Percentiles rank a stretch among this genome's conserved stretches.
Evolutionary conservation across 176 grass and related monocot species (phyloP).

Genomic region (Bothriochloa decipiens): DNA sequence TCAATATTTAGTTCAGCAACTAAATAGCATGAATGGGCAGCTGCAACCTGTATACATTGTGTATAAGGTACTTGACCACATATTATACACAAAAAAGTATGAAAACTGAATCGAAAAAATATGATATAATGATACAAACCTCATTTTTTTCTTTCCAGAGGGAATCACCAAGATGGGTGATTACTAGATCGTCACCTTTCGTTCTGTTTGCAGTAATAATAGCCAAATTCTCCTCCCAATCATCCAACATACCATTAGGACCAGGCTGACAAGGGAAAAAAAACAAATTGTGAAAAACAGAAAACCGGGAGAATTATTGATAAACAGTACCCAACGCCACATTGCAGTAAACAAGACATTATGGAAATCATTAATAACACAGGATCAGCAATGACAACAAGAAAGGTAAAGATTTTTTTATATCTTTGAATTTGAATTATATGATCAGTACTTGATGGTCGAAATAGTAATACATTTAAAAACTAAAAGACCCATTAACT

Average conservation of each 20-base stretch:
- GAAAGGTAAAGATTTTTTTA: slow-evolving; percentile 1
- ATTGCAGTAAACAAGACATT: slow-evolving; percentile 40
- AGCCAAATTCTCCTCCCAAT: slow-evolving; percentile 98
- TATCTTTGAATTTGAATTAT: slow-evolving; percentile 19
- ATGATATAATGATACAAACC: slow-evolving; percentile 21
- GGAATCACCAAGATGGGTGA: slow-evolving; percentile 94
- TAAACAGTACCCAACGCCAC: slow-evolving; percentile 13
- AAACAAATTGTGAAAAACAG: slow-evolving; percentile 12
- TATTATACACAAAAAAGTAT: too few relatives aligned
- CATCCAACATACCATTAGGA: slow-evolving; percentile 81
- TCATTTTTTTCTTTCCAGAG: slow-evolving; percentile 97
- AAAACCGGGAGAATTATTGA: slow-evolving; percentile 23
- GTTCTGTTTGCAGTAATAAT: slow-evolving; percentile 96
- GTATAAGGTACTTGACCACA: too few relatives aligned
- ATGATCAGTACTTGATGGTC: slow-evolving; percentile 3
- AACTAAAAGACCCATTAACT: slow-evolving; percentile 26
- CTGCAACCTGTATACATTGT: slow-evolving; percentile 44
- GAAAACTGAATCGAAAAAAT: too few relatives aligned
- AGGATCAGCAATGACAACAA: not conserved
- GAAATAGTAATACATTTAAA: slow-evolving; percentile 14
- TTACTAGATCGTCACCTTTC: slow-evolving; percentile 87
- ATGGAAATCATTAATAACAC: slow-evolving; percentile 1
- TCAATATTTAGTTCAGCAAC: slow-evolving; percentile 96
- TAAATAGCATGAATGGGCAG: slow-evolving; percentile 96
- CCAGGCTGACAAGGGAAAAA: slow-evolving; percentile 41